A percentile compares a stretch with the other conserved stretches of the same genome.
These are phyloP conservation scores for Plasmopara muralis DNA, from an alignment of 352 stramenopile species.

Conservation along the genomic window DNA sequence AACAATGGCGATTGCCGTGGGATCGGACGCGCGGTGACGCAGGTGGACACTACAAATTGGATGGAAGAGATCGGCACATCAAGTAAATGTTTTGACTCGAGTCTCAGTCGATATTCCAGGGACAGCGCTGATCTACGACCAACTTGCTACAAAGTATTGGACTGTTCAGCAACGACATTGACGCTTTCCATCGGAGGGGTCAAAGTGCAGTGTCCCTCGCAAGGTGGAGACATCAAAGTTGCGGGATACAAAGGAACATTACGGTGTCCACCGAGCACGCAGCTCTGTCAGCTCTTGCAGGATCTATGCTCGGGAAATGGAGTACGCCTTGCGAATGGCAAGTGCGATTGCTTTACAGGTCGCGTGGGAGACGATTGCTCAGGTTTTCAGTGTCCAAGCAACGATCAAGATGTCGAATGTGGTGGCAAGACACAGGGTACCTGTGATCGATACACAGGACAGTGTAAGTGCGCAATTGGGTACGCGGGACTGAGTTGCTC, in stretches of 20 bases:
- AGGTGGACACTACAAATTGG: constrained; percentile 30
- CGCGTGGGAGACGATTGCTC: constrained; percentile 50
- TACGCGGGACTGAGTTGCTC: constrained; percentile 59
- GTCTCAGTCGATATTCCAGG: constrained; percentile 40
- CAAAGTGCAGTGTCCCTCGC: constrained; percentile 49
- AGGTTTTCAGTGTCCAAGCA: constrained; percentile 38
- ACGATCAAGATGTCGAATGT: constrained; percentile 28
- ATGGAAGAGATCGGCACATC: constrained; percentile 47
- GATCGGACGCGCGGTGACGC: constrained; percentile 38
- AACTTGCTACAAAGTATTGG: constrained; percentile 53
- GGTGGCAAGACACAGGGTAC: constrained; percentile 29
- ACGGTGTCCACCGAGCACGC: constrained; percentile 35
- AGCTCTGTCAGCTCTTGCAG: constrained; percentile 58
- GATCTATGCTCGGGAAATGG: constrained; percentile 62
- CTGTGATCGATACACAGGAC: constrained; percentile 41
- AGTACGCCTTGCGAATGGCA: constrained; percentile 40
- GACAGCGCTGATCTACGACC: constrained; percentile 26
- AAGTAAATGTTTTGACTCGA: constrained; percentile 73
- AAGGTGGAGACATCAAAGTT: constrained; percentile 50
- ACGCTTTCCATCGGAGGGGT: constrained; percentile 42
- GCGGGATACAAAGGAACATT: constrained; percentile 44
- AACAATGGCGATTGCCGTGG: constrained; percentile 72
- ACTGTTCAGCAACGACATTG: constrained; percentile 36
- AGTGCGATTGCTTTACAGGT: constrained; percentile 51
- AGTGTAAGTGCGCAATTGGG: constrained; percentile 36